phyloP scores from a whole-genome alignment of 768 basidiomycete genomes.

The Tylopilus balloui region DNA sequence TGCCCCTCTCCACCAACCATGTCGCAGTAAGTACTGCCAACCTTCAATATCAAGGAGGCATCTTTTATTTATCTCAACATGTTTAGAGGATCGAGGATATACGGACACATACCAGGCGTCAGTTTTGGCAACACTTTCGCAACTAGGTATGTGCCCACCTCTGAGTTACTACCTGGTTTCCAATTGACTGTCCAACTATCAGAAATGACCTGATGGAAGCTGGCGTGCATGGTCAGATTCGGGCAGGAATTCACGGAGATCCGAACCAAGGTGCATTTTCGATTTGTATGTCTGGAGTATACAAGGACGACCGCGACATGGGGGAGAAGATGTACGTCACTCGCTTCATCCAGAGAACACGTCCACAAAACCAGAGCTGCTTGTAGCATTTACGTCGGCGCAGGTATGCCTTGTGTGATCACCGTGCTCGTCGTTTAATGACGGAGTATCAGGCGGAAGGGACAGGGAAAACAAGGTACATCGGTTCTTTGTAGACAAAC shows the following conservation, averaged over 20 bases:
- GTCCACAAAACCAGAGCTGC: background rate
- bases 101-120: slow-evolving; percentile 29
- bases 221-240: slow-evolving; percentile 32
- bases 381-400: slow-evolving; percentile 34
- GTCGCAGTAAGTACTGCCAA: background rate
- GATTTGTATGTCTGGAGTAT: slow-evolving; percentile 40
- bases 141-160: slow-evolving; percentile 7
- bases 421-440: background rate
- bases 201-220: slow-evolving; percentile 21
- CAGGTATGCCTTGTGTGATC: slow-evolving; percentile 14
- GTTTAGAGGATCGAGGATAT: slow-evolving; percentile 10
- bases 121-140: slow-evolving; percentile 22
- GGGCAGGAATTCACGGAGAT: slow-evolving; percentile 39
- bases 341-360: background rate
- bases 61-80: background rate
- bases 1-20: background rate
- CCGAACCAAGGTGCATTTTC: slow-evolving; percentile 34
- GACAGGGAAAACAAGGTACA: slow-evolving; percentile 5
- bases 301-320: slow-evolving; percentile 37
- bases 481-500: background rate
- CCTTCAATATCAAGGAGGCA: background rate
- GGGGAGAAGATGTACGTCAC: slow-evolving; percentile 36
- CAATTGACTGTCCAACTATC: background rate
- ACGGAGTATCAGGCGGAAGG: slow-evolving; percentile 21
- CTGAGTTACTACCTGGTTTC: background rate